Conservation (phyloP, 768 basidiomycete genomes). For the Termitomyces sp. region DNA sequence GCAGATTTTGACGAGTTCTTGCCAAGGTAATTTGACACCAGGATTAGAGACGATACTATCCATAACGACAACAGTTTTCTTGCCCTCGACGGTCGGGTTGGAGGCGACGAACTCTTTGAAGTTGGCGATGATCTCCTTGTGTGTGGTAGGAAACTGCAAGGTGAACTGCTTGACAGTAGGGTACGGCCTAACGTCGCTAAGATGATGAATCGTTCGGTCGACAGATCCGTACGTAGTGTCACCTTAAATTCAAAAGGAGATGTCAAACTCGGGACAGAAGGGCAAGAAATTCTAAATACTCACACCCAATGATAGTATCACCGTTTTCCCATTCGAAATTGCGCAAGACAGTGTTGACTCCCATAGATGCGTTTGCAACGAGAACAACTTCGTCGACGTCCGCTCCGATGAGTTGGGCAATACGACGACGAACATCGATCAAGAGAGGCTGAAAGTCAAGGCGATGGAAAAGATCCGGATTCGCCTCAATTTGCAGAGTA, state of each 20-base stretch:
- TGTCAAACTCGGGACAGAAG: neutral
- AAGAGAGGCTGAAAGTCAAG: conserved; percentile 28
- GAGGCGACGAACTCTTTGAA: conserved; percentile 31
- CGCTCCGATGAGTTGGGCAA: conserved; percentile 50
- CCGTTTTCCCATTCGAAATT: conserved; percentile 61
- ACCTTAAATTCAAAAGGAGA: neutral
- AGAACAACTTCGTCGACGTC: conserved; percentile 45
- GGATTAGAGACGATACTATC: conserved; percentile 68
- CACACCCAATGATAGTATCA: conserved; percentile 61
- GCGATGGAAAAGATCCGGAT: conserved; percentile 48
- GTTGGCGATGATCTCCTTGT: conserved; percentile 29
- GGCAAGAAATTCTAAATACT: neutral
- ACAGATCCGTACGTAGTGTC: conserved; percentile 46
- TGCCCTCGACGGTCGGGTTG: conserved; percentile 12
- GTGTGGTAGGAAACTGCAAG: conserved; percentile 56
- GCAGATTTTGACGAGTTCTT: conserved; percentile 65
- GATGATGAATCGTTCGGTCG: conserved; percentile 44
- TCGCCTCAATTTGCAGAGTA: conserved; percentile 38
- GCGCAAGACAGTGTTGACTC: conserved; percentile 55
- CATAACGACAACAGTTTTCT: conserved; percentile 62
- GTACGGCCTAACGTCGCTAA: conserved; percentile 53
- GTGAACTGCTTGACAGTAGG: conserved; percentile 48
- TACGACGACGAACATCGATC: conserved; percentile 34
- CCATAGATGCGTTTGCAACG: conserved; percentile 54
- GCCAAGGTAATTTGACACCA: conserved; percentile 72